These are phyloP conservation scores for Alternaria ventricosa DNA, from an alignment of 2,329 filamentous ascomycete species.

Conservation along the genomic window DNA sequence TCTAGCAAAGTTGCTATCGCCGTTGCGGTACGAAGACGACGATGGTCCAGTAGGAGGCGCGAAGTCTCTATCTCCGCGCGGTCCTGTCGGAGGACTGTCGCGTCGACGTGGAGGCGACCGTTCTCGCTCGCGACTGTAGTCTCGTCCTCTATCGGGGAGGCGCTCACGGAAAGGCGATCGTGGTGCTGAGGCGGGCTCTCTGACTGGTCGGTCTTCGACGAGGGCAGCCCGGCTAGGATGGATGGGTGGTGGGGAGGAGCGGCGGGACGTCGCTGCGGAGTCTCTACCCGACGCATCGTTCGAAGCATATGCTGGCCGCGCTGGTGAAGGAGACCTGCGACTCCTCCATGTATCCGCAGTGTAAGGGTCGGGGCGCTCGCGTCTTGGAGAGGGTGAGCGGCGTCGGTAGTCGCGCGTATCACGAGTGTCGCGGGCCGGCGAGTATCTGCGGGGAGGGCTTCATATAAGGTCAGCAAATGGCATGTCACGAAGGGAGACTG, in stretches of 20 bases:
- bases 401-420: conserved; percentile 58
- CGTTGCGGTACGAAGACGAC: conserved; percentile 43
- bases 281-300: conserved; percentile 60
- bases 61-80: conserved; percentile 45
- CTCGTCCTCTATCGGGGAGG: conserved; percentile 39
- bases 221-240: conserved; percentile 61
- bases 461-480: conserved; percentile 10
- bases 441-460: conserved; percentile 51
- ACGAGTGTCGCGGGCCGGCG: conserved; percentile 51
- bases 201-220: conserved; percentile 32
- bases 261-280: conserved; percentile 64
- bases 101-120: conserved; percentile 46
- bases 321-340: conserved; percentile 60
- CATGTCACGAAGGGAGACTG: neutral
- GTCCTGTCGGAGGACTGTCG: conserved; percentile 48
- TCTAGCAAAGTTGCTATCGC: conserved; percentile 42
- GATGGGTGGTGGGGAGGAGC: conserved; percentile 65
- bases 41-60: conserved; percentile 48
- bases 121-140: conserved; percentile 35
- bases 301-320: conserved; percentile 46
- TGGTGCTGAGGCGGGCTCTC: conserved; percentile 43
- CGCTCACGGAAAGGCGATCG: conserved; percentile 45
- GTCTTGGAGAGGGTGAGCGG: conserved; percentile 61
- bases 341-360: conserved; percentile 60
- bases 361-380: conserved; percentile 56